Base-by-base conservation (phyloP, 2,329 filamentous ascomycete genomes). In the Rhytidhysteron rufulum region DNA sequence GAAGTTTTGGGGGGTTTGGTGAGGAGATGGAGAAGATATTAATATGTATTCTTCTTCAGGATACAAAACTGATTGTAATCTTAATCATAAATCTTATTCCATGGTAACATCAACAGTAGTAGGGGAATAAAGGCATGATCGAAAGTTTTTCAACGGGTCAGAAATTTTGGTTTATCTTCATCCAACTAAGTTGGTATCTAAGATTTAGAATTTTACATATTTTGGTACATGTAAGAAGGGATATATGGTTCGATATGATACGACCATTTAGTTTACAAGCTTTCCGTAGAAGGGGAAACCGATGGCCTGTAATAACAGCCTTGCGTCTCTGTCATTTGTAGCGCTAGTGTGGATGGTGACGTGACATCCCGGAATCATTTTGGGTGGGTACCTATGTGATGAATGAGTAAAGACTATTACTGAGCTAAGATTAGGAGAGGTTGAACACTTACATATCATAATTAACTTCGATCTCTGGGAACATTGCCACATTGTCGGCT, bases 391-490 rank as follows among this genome's bases (percentile, higher is more conserved):
- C 63, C 78, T 82, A 39, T 10, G 5, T 13, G 27, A 34, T 43
- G 24, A 48, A 25, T 32, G 19, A 31, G 5, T 16, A 16, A 5
- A 11, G 8, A 11, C 16, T n/a, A 11, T 1, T 16, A 22, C 11
- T n/a, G 4, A n/a, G n/a, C n/a, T n/a, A n/a, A n/a, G n/a, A n/a
- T n/a, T n/a, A n/a, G n/a, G n/a, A n/a, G n/a, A n/a, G n/a, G 5
- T 4, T 4, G 10, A 3, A 15, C 20, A 78, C 86, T 77, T 70
- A 95, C 88, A 78, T 74, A 69, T 95, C 88, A 61, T 93, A 95
- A 72, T 95, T 96, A 55, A 88, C 81, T 67, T 96, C 90, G 33
- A 98, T 80, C 71, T 98, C 93, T 0, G 93, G 93, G 70, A 97
- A 98, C 50, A 87, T 72, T 37, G 85, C 81, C 55, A 95, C 81